A percentile compares a stretch with the other conserved stretches of the same genome.
Evolutionary conservation across 2,329 filamentous ascomycete species (phyloP).

Genomic region (Aspergillus pseudonomiae): DNA sequence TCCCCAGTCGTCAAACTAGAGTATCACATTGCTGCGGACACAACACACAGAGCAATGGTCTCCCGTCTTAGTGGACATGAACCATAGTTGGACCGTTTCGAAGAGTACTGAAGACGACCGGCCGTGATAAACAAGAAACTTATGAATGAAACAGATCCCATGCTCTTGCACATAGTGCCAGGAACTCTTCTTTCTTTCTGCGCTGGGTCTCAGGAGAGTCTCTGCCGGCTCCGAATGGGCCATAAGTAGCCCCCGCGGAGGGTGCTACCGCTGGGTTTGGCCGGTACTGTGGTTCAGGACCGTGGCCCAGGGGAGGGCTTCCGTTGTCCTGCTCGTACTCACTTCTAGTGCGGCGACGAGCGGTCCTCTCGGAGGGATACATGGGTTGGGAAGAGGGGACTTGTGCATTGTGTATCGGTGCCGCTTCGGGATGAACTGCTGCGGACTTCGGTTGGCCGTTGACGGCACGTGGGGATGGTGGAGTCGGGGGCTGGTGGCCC

Average conservation of each 20-base stretch:
- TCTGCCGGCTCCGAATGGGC: slow-evolving; percentile 78
- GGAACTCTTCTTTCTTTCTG: slow-evolving; percentile 90
- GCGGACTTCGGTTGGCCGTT: slow-evolving; percentile 34
- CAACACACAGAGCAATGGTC: background rate
- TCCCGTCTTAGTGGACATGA: background rate
- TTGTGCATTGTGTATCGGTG: slow-evolving; percentile 69
- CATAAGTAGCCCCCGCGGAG: slow-evolving; percentile 46
- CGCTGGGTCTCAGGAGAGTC: slow-evolving; percentile 81
- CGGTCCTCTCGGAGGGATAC: slow-evolving; percentile 34
- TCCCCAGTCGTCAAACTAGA: background rate
- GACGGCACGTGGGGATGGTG: slow-evolving; percentile 67
- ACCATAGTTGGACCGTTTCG: background rate
- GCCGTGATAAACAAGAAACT: slow-evolving; percentile 25
- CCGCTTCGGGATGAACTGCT: slow-evolving; percentile 44
- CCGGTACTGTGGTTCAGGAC: slow-evolving; percentile 56
- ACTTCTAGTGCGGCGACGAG: slow-evolving; percentile 74
- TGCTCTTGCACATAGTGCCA: slow-evolving; percentile 80
- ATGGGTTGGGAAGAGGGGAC: slow-evolving; percentile 51
- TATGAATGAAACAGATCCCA: slow-evolving; percentile 98
- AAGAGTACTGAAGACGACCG: background rate
- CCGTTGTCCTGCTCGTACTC: slow-evolving; percentile 90
- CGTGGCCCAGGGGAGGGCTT: slow-evolving; percentile 79
- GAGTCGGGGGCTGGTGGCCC: slow-evolving; percentile 89
- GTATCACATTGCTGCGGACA: background rate
- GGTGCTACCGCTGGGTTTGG: slow-evolving; percentile 38